These are phyloP conservation scores for Chlorella variabilis DNA, from an alignment of 163 green algal genomes.

Conservation along the genomic window DNA sequence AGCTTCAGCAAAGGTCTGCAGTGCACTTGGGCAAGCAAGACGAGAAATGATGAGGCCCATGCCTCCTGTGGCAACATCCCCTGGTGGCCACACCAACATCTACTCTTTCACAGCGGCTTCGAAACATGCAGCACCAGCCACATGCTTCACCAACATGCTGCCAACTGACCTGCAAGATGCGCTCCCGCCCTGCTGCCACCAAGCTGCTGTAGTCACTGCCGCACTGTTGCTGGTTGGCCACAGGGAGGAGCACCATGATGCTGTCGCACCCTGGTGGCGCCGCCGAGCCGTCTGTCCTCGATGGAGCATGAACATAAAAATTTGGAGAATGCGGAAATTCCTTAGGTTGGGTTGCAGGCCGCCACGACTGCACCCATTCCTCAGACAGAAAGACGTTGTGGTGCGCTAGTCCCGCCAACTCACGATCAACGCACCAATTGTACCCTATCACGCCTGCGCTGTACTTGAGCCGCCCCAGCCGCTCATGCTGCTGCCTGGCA, in stretches of 20 bases:
- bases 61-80: too few relatives aligned
- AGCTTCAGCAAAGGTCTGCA: slow-evolving; percentile 53
- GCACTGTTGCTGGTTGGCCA: slow-evolving; percentile 80
- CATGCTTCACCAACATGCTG: background rate
- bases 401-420: slow-evolving; percentile 67
- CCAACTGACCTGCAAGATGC: slow-evolving; percentile 51
- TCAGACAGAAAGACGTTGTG: slow-evolving; percentile 91
- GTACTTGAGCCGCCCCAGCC: slow-evolving; percentile 63
- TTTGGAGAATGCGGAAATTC: slow-evolving; percentile 72
- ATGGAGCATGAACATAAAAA: slow-evolving; percentile 87
- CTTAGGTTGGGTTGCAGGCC: slow-evolving; percentile 46
- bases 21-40: background rate
- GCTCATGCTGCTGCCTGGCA: slow-evolving; percentile 21
- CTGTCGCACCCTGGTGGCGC: slow-evolving; percentile 66
- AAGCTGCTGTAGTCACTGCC: slow-evolving; percentile 57
- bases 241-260: slow-evolving; percentile 88
- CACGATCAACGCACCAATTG: slow-evolving; percentile 70
- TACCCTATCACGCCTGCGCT: slow-evolving; percentile 83
- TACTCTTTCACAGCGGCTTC: background rate
- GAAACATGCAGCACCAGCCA: background rate
- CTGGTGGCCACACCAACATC: too few relatives aligned
- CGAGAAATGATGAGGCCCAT: too few relatives aligned
- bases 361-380: slow-evolving; percentile 63
- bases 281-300: slow-evolving; percentile 78
- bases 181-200: slow-evolving; percentile 62